Conservation (phyloP, 768 basidiomycete species). For the Hypsizygus marmoreus region DNA sequence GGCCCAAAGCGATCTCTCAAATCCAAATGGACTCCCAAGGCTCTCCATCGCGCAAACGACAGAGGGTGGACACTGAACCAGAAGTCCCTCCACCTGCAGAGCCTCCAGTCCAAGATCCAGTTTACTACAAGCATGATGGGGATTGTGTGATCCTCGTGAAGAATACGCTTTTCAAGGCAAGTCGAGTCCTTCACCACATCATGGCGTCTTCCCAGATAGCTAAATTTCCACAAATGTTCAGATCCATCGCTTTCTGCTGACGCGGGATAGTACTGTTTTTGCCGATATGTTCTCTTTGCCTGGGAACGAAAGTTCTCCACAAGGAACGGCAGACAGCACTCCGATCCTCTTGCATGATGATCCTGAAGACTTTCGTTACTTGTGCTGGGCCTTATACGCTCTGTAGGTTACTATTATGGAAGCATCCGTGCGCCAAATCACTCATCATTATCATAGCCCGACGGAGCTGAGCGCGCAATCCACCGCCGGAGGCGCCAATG, state of each 20-base stretch:
- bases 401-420: constrained; percentile 6
- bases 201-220: no score
- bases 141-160: constrained; percentile 14
- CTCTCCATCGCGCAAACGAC: constrained; percentile 2
- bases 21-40: no score
- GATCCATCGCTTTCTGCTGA: constrained; percentile 16
- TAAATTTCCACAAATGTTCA: not conserved
- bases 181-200: not conserved
- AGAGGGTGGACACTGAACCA: not conserved
- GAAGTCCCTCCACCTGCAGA: not conserved
- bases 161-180: constrained; percentile 17
- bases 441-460: not conserved
- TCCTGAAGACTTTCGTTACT: constrained; percentile 16
- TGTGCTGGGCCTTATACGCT: constrained; percentile 22
- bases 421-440: not conserved
- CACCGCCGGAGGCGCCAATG: not conserved
- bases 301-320: not conserved
- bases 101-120: not conserved
- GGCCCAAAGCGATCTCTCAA: no score
- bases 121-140: constrained; percentile 15
- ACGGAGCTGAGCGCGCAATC: not conserved
- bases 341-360: constrained; percentile 15
- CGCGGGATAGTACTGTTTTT: constrained; percentile 14
- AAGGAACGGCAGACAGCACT: constrained; percentile 10
- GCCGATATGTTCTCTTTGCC: constrained; percentile 15